phyloP scores from a whole-genome alignment of 352 stramenopile species.

The Globisporangium irregulare region DNA sequence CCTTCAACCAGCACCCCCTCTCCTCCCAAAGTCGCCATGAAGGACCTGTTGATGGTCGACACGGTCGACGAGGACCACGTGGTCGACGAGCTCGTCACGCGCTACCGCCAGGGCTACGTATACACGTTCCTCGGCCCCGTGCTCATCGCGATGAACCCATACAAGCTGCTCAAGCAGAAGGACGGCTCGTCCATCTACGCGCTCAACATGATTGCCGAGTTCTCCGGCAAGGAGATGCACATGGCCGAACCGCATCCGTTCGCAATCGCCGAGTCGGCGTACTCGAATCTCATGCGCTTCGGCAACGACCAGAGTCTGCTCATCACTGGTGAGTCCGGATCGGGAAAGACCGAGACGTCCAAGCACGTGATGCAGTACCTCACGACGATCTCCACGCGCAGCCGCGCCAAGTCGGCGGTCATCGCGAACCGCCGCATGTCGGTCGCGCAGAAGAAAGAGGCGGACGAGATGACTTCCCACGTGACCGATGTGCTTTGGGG shows the following conservation, averaged over 20 bases:
- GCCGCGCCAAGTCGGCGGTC: conserved; percentile 58
- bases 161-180: conserved; percentile 76
- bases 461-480: conserved; percentile 64
- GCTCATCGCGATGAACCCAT: conserved; percentile 90
- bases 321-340: conserved; percentile 83
- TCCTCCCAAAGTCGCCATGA: conserved; percentile 22
- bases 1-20: background rate
- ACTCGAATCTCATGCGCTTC: conserved; percentile 89
- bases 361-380: conserved; percentile 97
- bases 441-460: conserved; percentile 67
- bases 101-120: conserved; percentile 80
- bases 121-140: conserved; percentile 92
- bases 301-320: conserved; percentile 81
- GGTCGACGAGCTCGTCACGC: conserved; percentile 70
- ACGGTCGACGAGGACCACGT: conserved; percentile 72
- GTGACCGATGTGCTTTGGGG: conserved; percentile 78
- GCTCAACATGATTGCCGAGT: conserved; percentile 70
- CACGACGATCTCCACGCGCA: conserved; percentile 78
- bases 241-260: conserved; percentile 83
- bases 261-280: conserved; percentile 82
- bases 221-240: conserved; percentile 80
- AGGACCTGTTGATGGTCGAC: conserved; percentile 81
- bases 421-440: conserved; percentile 80
- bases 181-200: conserved; percentile 77
- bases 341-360: conserved; percentile 95